Percentiles rank a stretch among this genome's conserved stretches.
Evolutionary conservation across 169 alveolate species (phyloP).

Genomic region (Cryptosporidium felis): DNA sequence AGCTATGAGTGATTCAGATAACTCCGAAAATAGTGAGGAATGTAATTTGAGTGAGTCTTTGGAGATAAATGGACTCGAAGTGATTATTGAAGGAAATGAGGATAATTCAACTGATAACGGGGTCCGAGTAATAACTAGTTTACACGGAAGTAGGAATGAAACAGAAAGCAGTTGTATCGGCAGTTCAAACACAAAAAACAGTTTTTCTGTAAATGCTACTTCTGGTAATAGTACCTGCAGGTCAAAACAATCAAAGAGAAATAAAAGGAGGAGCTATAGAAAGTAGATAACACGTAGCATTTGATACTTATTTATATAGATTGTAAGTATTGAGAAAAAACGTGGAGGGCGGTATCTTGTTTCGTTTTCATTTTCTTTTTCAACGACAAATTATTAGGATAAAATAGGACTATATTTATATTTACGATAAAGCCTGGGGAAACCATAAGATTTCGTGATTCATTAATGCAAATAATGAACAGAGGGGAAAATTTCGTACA

Average conservation of each 20-base stretch:
- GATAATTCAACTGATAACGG: background rate
- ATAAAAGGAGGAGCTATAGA: slow-evolving; percentile 29
- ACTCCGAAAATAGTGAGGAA: slow-evolving; percentile 14
- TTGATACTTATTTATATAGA: too few relatives aligned
- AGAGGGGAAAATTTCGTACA: slow-evolving; percentile 20
- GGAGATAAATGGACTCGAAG: background rate
- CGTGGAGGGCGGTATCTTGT: too few relatives aligned
- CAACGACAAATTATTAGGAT: too few relatives aligned
- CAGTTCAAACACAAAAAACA: background rate
- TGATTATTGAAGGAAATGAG: background rate
- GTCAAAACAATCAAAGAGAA: slow-evolving; percentile 7
- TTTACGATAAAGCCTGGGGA: too few relatives aligned
- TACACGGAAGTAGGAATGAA: slow-evolving; percentile 2
- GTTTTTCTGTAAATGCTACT: background rate
- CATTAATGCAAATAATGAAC: too few relatives aligned
- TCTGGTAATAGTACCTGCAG: slow-evolving; percentile 1
- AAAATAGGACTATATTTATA: too few relatives aligned
- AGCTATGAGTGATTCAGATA: background rate
- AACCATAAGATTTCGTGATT: too few relatives aligned
- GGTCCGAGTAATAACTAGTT: background rate
- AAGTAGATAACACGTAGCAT: too few relatives aligned
- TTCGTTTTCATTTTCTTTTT: too few relatives aligned
- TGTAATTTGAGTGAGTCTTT: background rate
- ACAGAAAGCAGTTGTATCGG: background rate
- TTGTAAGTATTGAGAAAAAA: too few relatives aligned